Percentiles rank a stretch among this genome's conserved stretches.
Evolutionary conservation across 371 early-diverging fungal genomes (phyloP).

Genomic region (Syncephalis plumigaleata): DNA sequence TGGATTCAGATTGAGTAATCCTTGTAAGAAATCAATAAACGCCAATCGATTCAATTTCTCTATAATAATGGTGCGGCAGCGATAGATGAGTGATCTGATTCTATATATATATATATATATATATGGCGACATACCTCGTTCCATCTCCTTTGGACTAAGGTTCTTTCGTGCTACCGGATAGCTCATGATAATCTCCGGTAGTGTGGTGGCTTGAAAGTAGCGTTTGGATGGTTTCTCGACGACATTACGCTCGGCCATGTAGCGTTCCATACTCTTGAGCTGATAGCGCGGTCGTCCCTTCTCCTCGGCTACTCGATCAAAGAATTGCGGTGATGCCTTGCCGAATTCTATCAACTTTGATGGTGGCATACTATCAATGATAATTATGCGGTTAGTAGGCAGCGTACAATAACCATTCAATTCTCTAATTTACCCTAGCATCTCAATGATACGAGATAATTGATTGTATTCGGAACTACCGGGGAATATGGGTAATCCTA

Average conservation of each 20-base stretch:
- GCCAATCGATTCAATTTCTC: conserved; percentile 45
- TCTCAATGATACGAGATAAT: conserved; percentile 66
- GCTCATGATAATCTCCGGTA: conserved; percentile 61
- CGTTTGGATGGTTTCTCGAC: conserved; percentile 72
- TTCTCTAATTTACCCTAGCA: conserved; percentile 39
- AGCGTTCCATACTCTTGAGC: conserved; percentile 69
- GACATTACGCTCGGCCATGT: conserved; percentile 47
- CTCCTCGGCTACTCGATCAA: conserved; percentile 14
- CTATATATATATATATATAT: background rate
- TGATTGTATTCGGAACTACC: conserved; percentile 85
- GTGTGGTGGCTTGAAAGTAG: conserved; percentile 58
- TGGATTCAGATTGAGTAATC: conserved; percentile 76
- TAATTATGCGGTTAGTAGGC: background rate
- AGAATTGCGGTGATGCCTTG: conserved; percentile 55
- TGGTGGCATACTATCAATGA: conserved; percentile 47
- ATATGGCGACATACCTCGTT: conserved; percentile 24
- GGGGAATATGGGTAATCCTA: conserved; percentile 83
- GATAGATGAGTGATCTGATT: background rate
- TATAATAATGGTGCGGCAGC: conserved; percentile 7
- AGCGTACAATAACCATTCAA: background rate
- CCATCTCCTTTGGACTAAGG: conserved; percentile 37
- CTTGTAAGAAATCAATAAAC: conserved; percentile 76
- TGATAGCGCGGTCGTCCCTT: conserved; percentile 31
- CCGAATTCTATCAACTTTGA: conserved; percentile 71
- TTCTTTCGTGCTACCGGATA: conserved; percentile 56